These are phyloP conservation scores for Xylaria curta DNA, from an alignment of 495 filamentous ascomycete genomes.

Conservation along the genomic window DNA sequence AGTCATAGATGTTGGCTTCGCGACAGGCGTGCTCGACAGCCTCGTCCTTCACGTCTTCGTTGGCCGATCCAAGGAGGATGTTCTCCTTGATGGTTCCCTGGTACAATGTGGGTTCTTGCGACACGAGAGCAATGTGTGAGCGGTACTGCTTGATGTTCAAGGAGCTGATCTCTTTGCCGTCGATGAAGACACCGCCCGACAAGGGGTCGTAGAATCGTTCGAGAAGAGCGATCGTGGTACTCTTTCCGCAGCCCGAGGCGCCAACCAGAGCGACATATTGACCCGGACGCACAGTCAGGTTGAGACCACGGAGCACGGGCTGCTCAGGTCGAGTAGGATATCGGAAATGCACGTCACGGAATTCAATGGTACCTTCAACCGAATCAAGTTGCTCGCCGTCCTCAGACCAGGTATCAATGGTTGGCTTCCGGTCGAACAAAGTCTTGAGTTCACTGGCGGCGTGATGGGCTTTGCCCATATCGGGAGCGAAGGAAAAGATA, in stretches of 20 bases:
- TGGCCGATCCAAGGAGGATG: constrained; percentile 67
- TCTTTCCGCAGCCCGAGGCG: constrained; percentile 83
- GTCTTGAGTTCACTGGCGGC: constrained; percentile 76
- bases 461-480: constrained; percentile 88
- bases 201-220: constrained; percentile 87
- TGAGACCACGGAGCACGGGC: constrained; percentile 76
- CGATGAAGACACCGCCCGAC: constrained; percentile 72
- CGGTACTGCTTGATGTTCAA: constrained; percentile 83
- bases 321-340: constrained; percentile 82
- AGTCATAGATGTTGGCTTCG: constrained; percentile 92
- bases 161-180: constrained; percentile 74
- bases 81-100: constrained; percentile 87
- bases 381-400: constrained; percentile 66
- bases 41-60: constrained; percentile 69
- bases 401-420: constrained; percentile 82
- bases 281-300: constrained; percentile 73
- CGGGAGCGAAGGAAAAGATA: constrained; percentile 83
- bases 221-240: constrained; percentile 77
- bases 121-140: constrained; percentile 76
- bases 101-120: constrained; percentile 86
- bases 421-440: constrained; percentile 78
- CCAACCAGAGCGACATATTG: constrained; percentile 86
- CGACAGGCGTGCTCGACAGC: constrained; percentile 76
- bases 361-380: constrained; percentile 75
- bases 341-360: constrained; percentile 79